phyloP scores from a whole-genome alignment of 176 grass and related monocot genomes.

The Dendrocalamus sinicus region DNA sequence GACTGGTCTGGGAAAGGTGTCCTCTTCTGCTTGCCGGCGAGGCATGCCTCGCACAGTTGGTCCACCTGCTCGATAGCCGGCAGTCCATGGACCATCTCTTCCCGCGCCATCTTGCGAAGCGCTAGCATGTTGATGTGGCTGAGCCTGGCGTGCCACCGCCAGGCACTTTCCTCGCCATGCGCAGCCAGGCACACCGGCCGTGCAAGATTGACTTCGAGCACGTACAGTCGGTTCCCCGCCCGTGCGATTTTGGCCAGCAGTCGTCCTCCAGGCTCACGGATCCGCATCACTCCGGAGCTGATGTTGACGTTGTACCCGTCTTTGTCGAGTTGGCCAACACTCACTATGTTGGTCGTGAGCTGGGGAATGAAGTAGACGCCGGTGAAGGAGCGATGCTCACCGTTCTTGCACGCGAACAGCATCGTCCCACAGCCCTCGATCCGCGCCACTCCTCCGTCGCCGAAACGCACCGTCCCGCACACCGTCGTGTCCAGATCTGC shows the following conservation, averaged over 20 bases:
- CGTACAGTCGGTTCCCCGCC: neutral
- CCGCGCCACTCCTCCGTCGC: no score
- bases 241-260: no score
- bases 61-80: neutral
- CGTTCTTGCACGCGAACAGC: no score
- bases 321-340: no score
- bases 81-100: accelerated
- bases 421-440: no score
- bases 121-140: neutral
- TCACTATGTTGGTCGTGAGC: no score
- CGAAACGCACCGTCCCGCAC: no score
- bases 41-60: neutral
- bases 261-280: neutral
- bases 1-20: accelerated
- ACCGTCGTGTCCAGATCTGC: no score
- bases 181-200: accelerated
- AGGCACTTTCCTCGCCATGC: accelerated
- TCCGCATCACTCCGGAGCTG: no score
- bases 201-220: accelerated
- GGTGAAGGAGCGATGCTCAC: no score
- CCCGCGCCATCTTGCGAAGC: neutral
- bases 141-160: neutral
- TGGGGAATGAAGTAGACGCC: no score
- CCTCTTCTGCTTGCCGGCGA: neutral
- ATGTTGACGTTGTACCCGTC: no score